Evolutionary conservation across 2,329 filamentous ascomycete species (phyloP), one percentile per base, ranked within the genome.

Genomic region (Knufia petricola): DNA sequence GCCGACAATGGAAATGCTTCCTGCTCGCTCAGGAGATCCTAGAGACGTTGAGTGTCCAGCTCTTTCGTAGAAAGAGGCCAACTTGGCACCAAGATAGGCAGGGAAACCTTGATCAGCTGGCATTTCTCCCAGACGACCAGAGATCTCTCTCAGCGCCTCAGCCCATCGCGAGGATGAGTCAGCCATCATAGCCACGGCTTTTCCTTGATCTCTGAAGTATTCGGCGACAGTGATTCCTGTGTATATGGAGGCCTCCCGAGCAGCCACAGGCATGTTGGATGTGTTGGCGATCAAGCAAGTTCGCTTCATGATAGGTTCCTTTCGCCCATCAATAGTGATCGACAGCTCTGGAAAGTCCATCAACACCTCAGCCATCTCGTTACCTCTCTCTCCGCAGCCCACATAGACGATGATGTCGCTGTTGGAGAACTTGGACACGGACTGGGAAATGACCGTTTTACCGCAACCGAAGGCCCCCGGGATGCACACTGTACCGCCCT

Each of bases 241-340:
- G 72, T 98, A 98, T 66, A 98, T 98, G 56, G 92, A 98, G 50
- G 92, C 92, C 70, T 98, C 92, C 72, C 92, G 87, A 53, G 92
- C 92, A 56, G 92, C 92, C 63, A 98, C 92, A 54, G 92, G 92
- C 92, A 98, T 98, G 77, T 98, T 98, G 61, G 92, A 98, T 37
- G 92, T 98, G 72, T 98, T 98, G 68, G 92, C 92, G 64, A 98
- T 96, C 53, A 98, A 78, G 19, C 88, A 94, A 13, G 92, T 98
- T 67, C 92, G 90, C 81, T 98, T 98, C 92, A 98, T 98, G 75
- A 98, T 98, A 59, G 90, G 89, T 68, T 98, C 92, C 71, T 90
- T 84, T 64, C 90, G 87, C 61, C 92, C 92, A 37, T 95, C 84
- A 59, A 96, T 81, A 15, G 94, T 84, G 64, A 98, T 98, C 41